These are phyloP conservation scores for Tephrocybe sp. DNA, from an alignment of 768 basidiomycete genomes.

Conservation along the genomic window DNA sequence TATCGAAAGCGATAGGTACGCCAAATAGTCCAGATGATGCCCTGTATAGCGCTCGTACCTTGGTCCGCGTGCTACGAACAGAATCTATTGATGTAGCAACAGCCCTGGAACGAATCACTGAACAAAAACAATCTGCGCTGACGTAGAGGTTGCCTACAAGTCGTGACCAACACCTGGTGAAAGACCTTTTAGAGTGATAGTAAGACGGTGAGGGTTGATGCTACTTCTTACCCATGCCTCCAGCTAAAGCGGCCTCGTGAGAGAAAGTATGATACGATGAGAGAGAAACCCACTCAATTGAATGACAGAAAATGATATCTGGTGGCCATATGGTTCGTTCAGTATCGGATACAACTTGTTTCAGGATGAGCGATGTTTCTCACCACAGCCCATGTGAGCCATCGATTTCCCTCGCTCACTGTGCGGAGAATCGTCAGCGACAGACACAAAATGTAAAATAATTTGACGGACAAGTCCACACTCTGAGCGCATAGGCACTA, in stretches of 20 bases:
- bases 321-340: not conserved
- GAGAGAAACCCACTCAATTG: not conserved
- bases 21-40: not conserved
- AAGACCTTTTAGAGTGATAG: not conserved
- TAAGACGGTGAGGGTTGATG: not conserved
- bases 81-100: slow-evolving; percentile 1
- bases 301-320: not conserved
- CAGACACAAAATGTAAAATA: not conserved
- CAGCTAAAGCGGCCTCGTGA: not conserved
- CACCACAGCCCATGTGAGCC: slow-evolving; percentile 1
- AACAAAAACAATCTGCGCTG: no score
- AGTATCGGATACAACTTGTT: not conserved
- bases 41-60: not conserved
- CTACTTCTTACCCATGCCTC: slow-evolving; percentile 1
- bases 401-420: slow-evolving; percentile 7
- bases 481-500: slow-evolving; percentile 3
- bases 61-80: not conserved
- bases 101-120: not conserved
- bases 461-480: slow-evolving; percentile 1
- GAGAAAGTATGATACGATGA: not conserved
- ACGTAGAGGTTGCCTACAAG: not conserved
- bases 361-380: not conserved
- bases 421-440: not conserved
- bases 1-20: no score
- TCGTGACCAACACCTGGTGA: slow-evolving; percentile 1